Evolutionary conservation across 2,329 filamentous ascomycete species (phyloP), one percentile per base, ranked within the genome.

Genomic region (Cercospora nicotianae): DNA sequence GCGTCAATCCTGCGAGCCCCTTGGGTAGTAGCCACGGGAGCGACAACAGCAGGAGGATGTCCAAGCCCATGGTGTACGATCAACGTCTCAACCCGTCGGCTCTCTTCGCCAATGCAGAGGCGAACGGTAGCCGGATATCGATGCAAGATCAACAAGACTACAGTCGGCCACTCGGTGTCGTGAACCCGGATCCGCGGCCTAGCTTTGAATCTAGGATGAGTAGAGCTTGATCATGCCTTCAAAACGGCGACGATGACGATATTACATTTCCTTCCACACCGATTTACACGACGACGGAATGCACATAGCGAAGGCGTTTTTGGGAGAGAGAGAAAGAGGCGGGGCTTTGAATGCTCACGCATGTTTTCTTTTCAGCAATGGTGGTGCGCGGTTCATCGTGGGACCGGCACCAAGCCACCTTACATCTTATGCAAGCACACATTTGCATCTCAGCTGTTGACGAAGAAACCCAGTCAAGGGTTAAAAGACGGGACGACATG

Each of bases 81-180:
- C 82, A 83, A 67, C 77, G 83, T 26, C 77, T 85, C 26, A 84
- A 85, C 66, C 83, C 83, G 2, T 79, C 79, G 6, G 81, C 81
- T 3, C 77, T 84, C 30, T 81, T 83, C 73, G 78, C 77, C 39
- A 79, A 83, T 55, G 72, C 72, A 53, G 76, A 79, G 39, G 80
- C 81, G n/a, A 84, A 83, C 67, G 76, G 77, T 18, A 84, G 82
- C 67, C 79, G 80, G 23, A 78, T 80, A 26, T 83, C 82, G 61
- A 76, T 84, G 53, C 80, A 78, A 55, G 84, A 82, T 64, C 77
- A 83, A 63, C 80, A 83, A 65, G 83, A 85, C 67, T 85, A 83
- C 68, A 81, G 80, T 57, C 79, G 83, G 59, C 80, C 81, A 58
- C 70, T 77, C 6, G 82, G 82, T 26, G 81, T 84, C 23, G 72